Conservation (phyloP, 1,284 basidiomycete genomes). For the Ustilago esculenta region DNA sequence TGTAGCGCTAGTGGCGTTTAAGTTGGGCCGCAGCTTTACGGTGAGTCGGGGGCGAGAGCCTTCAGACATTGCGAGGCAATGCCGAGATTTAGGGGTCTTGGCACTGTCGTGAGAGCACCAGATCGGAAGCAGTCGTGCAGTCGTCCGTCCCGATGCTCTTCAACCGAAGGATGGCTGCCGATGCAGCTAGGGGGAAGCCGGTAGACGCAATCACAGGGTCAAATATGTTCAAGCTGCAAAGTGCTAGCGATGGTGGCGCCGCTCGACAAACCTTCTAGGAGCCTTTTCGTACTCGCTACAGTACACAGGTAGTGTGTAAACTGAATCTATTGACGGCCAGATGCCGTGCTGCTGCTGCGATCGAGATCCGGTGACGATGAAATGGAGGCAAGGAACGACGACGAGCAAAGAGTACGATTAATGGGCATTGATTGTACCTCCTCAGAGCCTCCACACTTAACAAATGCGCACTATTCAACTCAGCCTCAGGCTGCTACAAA, state of each 20-base stretch:
- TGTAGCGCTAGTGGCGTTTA: conserved; percentile 19
- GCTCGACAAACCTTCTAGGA: neutral
- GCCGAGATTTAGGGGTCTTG: too few relatives aligned
- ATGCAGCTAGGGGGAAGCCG: neutral
- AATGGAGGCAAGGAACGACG: neutral
- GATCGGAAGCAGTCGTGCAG: too few relatives aligned
- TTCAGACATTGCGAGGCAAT: conserved; percentile 21
- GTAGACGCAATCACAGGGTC: neutral
- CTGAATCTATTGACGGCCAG: neutral
- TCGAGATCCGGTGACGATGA: conserved; percentile 3
- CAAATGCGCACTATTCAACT: neutral
- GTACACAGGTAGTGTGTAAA: neutral
- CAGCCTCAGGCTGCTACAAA: neutral
- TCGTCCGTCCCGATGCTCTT: too few relatives aligned
- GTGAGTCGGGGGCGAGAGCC: conserved; percentile 39
- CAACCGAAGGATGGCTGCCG: too few relatives aligned
- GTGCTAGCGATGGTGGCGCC: neutral
- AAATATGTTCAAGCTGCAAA: conserved; percentile 1
- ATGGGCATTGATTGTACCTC: neutral
- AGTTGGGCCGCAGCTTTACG: conserved; percentile 41
- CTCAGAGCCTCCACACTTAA: conserved; percentile 6
- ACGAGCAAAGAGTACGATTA: neutral
- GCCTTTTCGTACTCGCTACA: conserved; percentile 2
- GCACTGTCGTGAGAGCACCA: too few relatives aligned
- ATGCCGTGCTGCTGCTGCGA: neutral